Conservation (phyloP, 192 early-diverging fungal species). For the Linnemannia hyalina region DNA sequence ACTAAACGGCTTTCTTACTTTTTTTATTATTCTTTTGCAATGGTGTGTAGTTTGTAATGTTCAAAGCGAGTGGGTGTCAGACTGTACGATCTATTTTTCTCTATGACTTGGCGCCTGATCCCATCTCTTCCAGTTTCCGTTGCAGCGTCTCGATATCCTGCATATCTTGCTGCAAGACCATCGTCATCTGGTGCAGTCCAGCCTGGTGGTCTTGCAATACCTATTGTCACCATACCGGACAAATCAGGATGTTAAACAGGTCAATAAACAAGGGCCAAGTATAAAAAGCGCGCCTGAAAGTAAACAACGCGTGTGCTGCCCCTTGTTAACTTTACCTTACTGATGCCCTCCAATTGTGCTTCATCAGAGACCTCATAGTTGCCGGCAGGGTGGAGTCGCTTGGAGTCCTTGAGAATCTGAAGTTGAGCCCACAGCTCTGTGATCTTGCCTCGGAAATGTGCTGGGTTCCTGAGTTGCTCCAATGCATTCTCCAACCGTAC, state of each 20-base stretch:
- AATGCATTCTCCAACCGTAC: conserved; percentile 81
- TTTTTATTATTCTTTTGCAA: background rate
- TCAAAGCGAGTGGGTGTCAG: background rate
- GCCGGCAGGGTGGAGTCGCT: conserved; percentile 48
- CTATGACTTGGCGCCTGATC: conserved; percentile 29
- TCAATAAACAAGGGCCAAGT: conserved; percentile 2
- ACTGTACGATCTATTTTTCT: background rate
- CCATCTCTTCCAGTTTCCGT: conserved; percentile 50
- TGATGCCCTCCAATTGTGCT: conserved; percentile 67
- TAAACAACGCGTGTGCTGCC: background rate
- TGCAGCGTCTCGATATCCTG: conserved; percentile 62
- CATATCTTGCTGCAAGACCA: conserved; percentile 73
- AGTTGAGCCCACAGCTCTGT: conserved; percentile 88
- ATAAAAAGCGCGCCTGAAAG: background rate
- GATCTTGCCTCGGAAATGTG: conserved; percentile 84
- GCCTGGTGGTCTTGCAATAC: conserved; percentile 71
- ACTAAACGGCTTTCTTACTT: background rate
- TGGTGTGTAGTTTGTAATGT: background rate
- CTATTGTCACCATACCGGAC: conserved; percentile 1
- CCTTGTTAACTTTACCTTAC: conserved; percentile 48
- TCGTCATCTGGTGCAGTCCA: conserved; percentile 77
- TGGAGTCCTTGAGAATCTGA: conserved; percentile 77
- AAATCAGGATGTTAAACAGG: background rate
- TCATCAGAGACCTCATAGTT: conserved; percentile 70
- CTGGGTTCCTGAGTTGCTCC: conserved; percentile 80